Conservation (phyloP, 192 early-diverging fungal species). For the Backusella luteola region DNA sequence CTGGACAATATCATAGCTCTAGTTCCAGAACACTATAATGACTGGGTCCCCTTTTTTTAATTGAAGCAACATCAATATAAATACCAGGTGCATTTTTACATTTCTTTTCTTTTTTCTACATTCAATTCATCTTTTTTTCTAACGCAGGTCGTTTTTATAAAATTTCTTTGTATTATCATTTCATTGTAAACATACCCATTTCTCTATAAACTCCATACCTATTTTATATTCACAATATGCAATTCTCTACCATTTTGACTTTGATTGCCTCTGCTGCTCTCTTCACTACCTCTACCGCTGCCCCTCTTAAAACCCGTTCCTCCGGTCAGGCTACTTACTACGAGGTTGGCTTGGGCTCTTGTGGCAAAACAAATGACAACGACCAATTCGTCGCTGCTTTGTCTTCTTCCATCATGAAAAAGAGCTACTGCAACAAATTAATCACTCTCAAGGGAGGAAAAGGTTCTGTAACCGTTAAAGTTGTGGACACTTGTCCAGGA, state of each 20-base stretch:
- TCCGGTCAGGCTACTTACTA: conserved; percentile 33
- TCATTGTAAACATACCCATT: neutral
- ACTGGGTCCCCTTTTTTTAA: neutral
- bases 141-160: neutral
- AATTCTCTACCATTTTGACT: conserved; percentile 3
- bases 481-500: conserved; percentile 47
- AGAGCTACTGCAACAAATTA: conserved; percentile 32
- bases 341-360: conserved; percentile 26
- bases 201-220: neutral
- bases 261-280: neutral
- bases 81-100: neutral
- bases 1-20: neutral
- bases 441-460: conserved; percentile 34
- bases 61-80: conserved; percentile 7
- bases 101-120: neutral
- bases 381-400: conserved; percentile 27
- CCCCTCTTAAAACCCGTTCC: neutral
- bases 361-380: conserved; percentile 23
- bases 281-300: neutral
- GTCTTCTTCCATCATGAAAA: conserved; percentile 25
- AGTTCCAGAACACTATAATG: conserved; percentile 1
- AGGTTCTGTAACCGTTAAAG: conserved; percentile 31
- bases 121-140: neutral
- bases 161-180: neutral
- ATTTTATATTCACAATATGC: neutral